phyloP scores from a whole-genome alignment of 768 basidiomycete species.

The Mycena belliarum region DNA sequence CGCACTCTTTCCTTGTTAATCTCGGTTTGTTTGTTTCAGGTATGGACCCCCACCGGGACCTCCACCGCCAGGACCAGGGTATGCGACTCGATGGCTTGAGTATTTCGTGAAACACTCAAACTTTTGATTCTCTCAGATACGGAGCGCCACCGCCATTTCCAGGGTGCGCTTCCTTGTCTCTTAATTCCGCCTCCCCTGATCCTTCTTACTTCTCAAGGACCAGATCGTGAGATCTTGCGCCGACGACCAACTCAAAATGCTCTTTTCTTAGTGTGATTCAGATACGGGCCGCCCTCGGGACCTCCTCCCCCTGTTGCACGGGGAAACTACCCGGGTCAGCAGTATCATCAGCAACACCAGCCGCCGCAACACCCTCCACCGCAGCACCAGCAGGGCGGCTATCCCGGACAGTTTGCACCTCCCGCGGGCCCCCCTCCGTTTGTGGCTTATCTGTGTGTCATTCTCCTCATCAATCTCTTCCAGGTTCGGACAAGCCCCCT shows the following conservation, averaged over 20 bases:
- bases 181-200: not conserved
- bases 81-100: not conserved
- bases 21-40: not conserved
- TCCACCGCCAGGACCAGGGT: slow-evolving; percentile 13
- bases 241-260: not conserved
- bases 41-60: slow-evolving; percentile 21
- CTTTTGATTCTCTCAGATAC: not conserved
- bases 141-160: slow-evolving; percentile 8
- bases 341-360: slow-evolving; percentile 39
- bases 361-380: slow-evolving; percentile 30
- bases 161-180: slow-evolving; percentile 4
- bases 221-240: slow-evolving; percentile 4
- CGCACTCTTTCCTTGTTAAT: not conserved
- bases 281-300: slow-evolving; percentile 36
- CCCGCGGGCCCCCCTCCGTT: slow-evolving; percentile 23
- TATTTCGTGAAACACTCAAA: not conserved
- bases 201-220: slow-evolving; percentile 13
- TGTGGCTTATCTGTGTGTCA: slow-evolving; percentile 5
- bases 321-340: slow-evolving; percentile 44
- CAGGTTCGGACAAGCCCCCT: slow-evolving; percentile 10
- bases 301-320: slow-evolving; percentile 34
- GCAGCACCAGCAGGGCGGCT: slow-evolving; percentile 17
- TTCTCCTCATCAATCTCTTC: slow-evolving; percentile 7
- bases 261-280: slow-evolving; percentile 7
- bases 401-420: slow-evolving; percentile 22